phyloP scores from a whole-genome alignment of 1,284 basidiomycete species.

The Trichosporon ovoides region DNA sequence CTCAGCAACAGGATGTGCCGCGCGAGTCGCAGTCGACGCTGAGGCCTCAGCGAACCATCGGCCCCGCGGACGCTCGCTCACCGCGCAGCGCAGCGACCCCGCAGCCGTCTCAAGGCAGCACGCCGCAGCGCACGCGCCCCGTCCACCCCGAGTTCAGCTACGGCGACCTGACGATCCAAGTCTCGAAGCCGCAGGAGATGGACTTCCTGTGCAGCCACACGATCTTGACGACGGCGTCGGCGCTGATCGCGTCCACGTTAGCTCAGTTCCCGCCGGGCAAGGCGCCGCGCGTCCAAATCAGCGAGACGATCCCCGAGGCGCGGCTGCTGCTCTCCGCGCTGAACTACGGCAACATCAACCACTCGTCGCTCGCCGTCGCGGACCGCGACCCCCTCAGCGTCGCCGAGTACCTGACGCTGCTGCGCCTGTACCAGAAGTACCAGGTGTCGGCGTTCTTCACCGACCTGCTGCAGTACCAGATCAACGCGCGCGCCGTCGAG shows the following conservation, averaged over 20 bases:
- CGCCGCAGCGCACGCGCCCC: not conserved
- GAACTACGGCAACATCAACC: conserved; percentile 5
- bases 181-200: not conserved
- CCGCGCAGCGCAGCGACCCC: not conserved
- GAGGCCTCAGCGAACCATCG: not conserved
- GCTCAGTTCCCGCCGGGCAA: not conserved
- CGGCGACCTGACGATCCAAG: conserved; percentile 2
- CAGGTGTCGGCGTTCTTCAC: not conserved
- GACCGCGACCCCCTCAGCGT: not conserved
- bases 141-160: not conserved
- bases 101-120: not conserved
- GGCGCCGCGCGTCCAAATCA: not conserved
- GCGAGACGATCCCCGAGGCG: not conserved
- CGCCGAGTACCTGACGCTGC: not conserved
- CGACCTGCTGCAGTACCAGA: conserved; percentile 4
- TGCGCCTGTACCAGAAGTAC: not conserved
- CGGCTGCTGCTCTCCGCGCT: not conserved
- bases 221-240: not conserved
- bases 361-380: not conserved
- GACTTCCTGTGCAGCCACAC: conserved; percentile 1
- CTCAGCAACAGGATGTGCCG: not conserved
- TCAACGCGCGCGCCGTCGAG: conserved; percentile 1
- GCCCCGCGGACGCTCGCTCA: not conserved
- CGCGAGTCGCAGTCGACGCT: not conserved
- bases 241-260: not conserved